phyloP scores from a whole-genome alignment of 2,329 filamentous ascomycete genomes.

The Stagonosporopsis vannaccii region DNA sequence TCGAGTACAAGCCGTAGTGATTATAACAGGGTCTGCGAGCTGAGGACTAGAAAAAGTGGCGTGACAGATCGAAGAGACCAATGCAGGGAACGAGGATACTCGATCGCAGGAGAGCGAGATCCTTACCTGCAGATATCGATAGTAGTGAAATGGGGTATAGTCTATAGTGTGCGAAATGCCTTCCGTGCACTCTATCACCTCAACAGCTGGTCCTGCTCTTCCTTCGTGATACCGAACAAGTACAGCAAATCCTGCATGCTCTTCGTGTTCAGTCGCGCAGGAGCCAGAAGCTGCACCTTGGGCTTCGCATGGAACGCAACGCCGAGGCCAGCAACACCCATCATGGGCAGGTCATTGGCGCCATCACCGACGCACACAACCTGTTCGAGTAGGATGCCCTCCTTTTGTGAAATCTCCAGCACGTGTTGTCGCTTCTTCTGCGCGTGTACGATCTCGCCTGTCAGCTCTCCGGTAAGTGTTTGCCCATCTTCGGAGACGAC shows the following conservation, averaged over 20 bases:
- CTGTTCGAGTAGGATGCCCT: conserved; percentile 70
- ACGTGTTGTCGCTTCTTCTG: conserved; percentile 77
- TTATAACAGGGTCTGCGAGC: too few species aligned
- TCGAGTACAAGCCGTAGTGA: too few species aligned
- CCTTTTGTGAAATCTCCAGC: conserved; percentile 71
- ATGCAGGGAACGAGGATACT: too few species aligned
- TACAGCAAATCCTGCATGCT: conserved; percentile 76
- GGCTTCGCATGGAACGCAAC: conserved; percentile 88
- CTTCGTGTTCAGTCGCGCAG: conserved; percentile 73
- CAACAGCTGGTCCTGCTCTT: conserved; percentile 65
- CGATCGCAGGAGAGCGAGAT: too few species aligned
- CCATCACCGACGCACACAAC: conserved; percentile 81
- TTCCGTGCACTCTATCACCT: conserved; percentile 28
- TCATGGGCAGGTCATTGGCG: conserved; percentile 83
- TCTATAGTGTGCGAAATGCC: background rate
- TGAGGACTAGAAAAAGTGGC: too few species aligned
- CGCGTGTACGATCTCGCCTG: conserved; percentile 76
- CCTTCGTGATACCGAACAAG: conserved; percentile 73
- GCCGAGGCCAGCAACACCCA: conserved; percentile 75
- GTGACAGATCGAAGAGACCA: too few species aligned
- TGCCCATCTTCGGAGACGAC: conserved; percentile 63
- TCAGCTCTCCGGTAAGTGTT: conserved; percentile 74
- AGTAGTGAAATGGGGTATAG: conserved; percentile 14
- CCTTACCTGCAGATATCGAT: background rate
- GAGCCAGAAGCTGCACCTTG: conserved; percentile 78